Conservation (phyloP, 1,139 yeast species). For the Yamadazyma triangularis region DNA sequence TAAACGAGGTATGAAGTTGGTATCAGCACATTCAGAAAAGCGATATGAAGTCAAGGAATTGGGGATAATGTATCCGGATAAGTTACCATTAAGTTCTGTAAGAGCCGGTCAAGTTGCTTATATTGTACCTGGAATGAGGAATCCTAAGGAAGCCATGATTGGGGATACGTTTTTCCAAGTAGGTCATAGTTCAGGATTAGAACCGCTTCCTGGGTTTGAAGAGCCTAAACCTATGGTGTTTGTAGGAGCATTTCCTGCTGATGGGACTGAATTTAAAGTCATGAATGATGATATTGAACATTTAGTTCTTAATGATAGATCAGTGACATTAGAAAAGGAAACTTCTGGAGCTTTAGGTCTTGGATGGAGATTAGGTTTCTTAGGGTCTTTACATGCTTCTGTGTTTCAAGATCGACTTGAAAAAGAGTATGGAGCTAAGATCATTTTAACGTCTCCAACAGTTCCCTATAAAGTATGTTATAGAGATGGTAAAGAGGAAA, state of each 20-base stretch:
- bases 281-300: constrained; percentile 89
- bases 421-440: constrained; percentile 88
- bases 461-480: constrained; percentile 81
- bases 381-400: constrained; percentile 92
- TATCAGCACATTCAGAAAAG: constrained; percentile 72
- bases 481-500: constrained; percentile 57
- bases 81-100: constrained; percentile 55
- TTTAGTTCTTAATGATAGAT: constrained; percentile 83
- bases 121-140: constrained; percentile 89
- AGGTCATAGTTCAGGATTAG: constrained; percentile 58
- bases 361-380: constrained; percentile 95
- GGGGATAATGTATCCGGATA: constrained; percentile 94
- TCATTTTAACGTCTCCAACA: constrained; percentile 92
- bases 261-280: constrained; percentile 83
- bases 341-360: constrained; percentile 93
- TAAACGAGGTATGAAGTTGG: constrained; percentile 67
- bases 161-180: constrained; percentile 85
- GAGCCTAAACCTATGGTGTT: constrained; percentile 98
- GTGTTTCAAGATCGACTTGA: constrained; percentile 90
- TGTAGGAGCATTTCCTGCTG: constrained; percentile 97
- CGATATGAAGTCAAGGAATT: constrained; percentile 87
- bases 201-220: constrained; percentile 89
- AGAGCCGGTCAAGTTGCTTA: constrained; percentile 94
- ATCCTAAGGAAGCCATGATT: constrained; percentile 78
- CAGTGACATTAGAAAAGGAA: constrained; percentile 84